phyloP scores from a whole-genome alignment of 1,284 basidiomycete species.

The Heterobasidion annosum region DNA sequence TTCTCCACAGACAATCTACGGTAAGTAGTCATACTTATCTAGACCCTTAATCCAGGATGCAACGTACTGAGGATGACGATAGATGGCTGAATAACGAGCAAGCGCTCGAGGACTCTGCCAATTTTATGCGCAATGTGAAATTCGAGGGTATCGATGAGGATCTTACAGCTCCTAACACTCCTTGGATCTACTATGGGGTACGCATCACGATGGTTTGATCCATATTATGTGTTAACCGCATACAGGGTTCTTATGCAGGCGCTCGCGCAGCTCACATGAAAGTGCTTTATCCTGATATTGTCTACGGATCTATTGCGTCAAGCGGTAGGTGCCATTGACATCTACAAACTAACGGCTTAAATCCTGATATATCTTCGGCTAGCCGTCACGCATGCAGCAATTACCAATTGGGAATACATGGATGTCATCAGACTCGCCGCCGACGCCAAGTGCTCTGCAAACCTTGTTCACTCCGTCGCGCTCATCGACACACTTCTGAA shows the following conservation, averaged over 20 bases:
- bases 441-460: slow-evolving; percentile 59
- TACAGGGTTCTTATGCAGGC: slow-evolving; percentile 82
- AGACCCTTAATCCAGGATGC: slow-evolving; percentile 4
- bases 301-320: slow-evolving; percentile 88
- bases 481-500: slow-evolving; percentile 57
- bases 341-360: background rate
- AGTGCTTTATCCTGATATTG: slow-evolving; percentile 78
- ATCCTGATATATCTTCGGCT: slow-evolving; percentile 9
- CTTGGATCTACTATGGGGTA: slow-evolving; percentile 95
- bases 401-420: slow-evolving; percentile 80
- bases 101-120: slow-evolving; percentile 85
- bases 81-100: slow-evolving; percentile 88
- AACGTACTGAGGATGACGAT: slow-evolving; percentile 4
- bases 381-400: slow-evolving; percentile 69
- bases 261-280: slow-evolving; percentile 92
- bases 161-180: slow-evolving; percentile 58
- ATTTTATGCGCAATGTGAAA: slow-evolving; percentile 80
- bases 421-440: slow-evolving; percentile 78
- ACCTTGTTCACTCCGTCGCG: slow-evolving; percentile 57
- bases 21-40: slow-evolving; percentile 17
- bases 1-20: slow-evolving; percentile 77
- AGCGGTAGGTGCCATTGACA: slow-evolving; percentile 43
- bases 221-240: background rate
- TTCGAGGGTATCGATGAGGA: slow-evolving; percentile 67
- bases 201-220: slow-evolving; percentile 9